Evolutionary conservation across 805 yeast species (phyloP), one percentile per base, ranked within the genome.

Genomic region (Sungouiella blattae): DNA sequence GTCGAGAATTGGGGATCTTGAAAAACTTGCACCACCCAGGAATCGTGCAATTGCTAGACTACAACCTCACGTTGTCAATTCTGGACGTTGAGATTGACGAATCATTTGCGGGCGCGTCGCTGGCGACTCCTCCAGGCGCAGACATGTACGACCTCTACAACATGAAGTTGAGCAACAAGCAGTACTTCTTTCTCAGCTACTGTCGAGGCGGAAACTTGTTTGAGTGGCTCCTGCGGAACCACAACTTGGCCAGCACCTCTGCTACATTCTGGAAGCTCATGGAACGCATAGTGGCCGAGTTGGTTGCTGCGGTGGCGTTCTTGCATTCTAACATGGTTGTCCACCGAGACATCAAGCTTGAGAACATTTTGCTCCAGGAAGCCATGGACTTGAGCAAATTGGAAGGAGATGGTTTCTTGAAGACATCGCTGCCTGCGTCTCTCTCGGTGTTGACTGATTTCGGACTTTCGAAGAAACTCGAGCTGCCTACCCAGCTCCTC

Each of bases 321-420:
- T 62, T 91, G 35, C 98, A 93, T 57, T 50, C 56, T 4, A 62
- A 74, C 37, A 60, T 73, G 40, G 76, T 89, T 18, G 86, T 89
- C 6, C 98, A 93, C 60, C 77, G 98, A 40, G 98, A 93, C 53
- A 74, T 93, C 47, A 93, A 93, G 62, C 67, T 91, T 29, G 98
- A 93, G 50, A 93, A 88, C 50, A 68, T 87, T 2, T 58, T 87
- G n/a, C 52, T 80, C 16, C 29, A 45, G 5, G 36, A 42, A 9
- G 53, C 60, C 18, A 54, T 15, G 29, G 23, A 6, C 9, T 16
- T 12, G 6, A 17, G 27, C 15, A 25, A 24, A 2, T 6, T 18
- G 16, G 36, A 35, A n/a, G 26, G 16, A 15, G 14, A 24, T 7
- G n/a, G n/a, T n/a, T n/a, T n/a, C n/a, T n/a, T n/a, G n/a, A n/a